Evolutionary conservation across 441 rosid genomes (phyloP).

Genomic region (Isatis lusitanica): DNA sequence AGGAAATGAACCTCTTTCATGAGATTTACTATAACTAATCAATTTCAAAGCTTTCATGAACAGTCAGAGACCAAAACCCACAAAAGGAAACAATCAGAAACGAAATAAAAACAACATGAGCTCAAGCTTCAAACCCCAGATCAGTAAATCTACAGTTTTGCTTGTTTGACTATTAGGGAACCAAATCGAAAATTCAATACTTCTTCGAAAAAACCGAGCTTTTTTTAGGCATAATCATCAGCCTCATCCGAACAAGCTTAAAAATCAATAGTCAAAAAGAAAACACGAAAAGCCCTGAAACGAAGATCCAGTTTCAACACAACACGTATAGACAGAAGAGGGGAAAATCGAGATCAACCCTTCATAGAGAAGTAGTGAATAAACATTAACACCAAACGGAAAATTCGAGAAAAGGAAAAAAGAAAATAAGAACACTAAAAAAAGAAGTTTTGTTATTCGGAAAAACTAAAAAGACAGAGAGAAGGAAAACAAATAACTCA

Average conservation of each 20-base stretch:
- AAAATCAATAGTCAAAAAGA: neutral
- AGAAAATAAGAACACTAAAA: neutral
- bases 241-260: neutral
- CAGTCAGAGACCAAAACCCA: constrained; percentile 12
- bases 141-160: constrained; percentile 21
- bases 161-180: constrained; percentile 9
- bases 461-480: neutral
- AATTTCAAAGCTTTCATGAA: neutral
- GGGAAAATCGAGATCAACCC: neutral
- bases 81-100: neutral
- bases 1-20: constrained; percentile 5
- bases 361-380: constrained; percentile 7
- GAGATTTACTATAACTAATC: constrained; percentile 30
- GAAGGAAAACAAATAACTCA: constrained; percentile 18
- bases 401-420: neutral
- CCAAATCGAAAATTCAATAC: neutral
- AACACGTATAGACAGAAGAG: neutral
- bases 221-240: neutral
- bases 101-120: neutral
- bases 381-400: neutral
- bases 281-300: constrained; percentile 5
- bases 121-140: constrained; percentile 22
- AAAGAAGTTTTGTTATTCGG: neutral
- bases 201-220: neutral
- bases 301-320: constrained; percentile 23